Conservation (phyloP, 805 yeast genomes). For the Sugiyamaella valdiviana region DNA sequence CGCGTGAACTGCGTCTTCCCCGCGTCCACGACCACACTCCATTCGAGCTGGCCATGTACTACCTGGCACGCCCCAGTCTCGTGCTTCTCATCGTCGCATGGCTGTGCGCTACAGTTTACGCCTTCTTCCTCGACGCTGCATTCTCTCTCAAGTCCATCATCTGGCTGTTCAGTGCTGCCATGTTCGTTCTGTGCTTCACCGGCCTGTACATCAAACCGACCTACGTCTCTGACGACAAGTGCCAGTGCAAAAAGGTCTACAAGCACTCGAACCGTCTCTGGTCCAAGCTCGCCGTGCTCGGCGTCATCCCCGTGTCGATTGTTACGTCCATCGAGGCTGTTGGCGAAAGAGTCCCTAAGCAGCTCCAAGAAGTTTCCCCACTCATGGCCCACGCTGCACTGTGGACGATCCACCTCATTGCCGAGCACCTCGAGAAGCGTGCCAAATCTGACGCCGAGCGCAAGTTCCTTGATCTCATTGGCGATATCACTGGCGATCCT, state of each 20-base stretch:
- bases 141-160: neutral
- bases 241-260: constrained; percentile 5
- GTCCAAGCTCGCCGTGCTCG: constrained; percentile 9
- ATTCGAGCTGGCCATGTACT: neutral
- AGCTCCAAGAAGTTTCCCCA: constrained; percentile 2
- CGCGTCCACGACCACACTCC: constrained; percentile 6
- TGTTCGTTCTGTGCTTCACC: constrained; percentile 2
- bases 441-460: constrained; percentile 6
- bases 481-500: constrained; percentile 1
- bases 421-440: constrained; percentile 3
- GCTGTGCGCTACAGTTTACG: constrained; percentile 2
- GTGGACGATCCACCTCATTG: constrained; percentile 9
- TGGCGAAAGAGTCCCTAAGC: neutral
- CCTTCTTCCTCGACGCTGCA: neutral
- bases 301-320: constrained; percentile 8
- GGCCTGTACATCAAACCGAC: constrained; percentile 5
- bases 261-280: neutral
- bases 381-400: constrained; percentile 5
- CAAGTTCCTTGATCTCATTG: constrained; percentile 4
- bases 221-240: constrained; percentile 6
- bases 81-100: constrained; percentile 4
- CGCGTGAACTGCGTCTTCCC: constrained; percentile 9
- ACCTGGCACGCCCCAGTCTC: constrained; percentile 6
- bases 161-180: neutral
- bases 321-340: constrained; percentile 1